Evolutionary conservation across 805 yeast genomes (phyloP), one percentile per base, ranked within the genome.

Genomic region (Spencermartinsiella europaea): DNA sequence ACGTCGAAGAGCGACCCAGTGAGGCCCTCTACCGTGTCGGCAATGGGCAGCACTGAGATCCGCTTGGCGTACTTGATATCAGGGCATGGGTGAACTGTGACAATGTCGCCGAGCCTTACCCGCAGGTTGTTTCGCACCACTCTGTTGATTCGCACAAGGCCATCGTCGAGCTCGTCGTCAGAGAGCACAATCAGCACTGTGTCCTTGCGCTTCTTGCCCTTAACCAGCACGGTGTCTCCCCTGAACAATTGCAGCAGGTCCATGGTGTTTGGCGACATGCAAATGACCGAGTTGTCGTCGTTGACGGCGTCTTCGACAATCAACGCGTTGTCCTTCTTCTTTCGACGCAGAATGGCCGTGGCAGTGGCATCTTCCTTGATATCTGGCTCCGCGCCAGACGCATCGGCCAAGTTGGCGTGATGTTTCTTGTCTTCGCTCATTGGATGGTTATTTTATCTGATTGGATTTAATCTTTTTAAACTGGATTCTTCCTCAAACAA

Each of bases 121-220:
- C 97, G 79, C 67, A 93, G 75, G 71, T 93, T 93, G 75, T 87
- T 88, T 73, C 99, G 84, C 35, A 91, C 96, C 60, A 90, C 93
- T 65, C 99, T 82, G 74, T 93, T 93, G 64, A 93, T 73, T 66
- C 98, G 77, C 58, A 95, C 93, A 46, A 87, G 84, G 48, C 98
- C 98, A 63, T 90, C 96, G 60, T 87, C 96, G 72, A 93, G 79
- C 61, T 91, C 98, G 64, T 93, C 99, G 65, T 93, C 98, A 33
- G 95, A 89, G 58, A 93, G 75, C 31, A 91, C 99, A 67, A 93
- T 87, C 66, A 93, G 76, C 14, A 93, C 98, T 20, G 99, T 93
- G 63, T 93, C 99, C 67, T 85, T 90, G 73, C 99, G 82, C 80
- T 88, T 93, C 75, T 93, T 93, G 62, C 99, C 99, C 72, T 90